Conservation (phyloP, 768 basidiomycete species). For the Holtermanniella nyarrowii region DNA sequence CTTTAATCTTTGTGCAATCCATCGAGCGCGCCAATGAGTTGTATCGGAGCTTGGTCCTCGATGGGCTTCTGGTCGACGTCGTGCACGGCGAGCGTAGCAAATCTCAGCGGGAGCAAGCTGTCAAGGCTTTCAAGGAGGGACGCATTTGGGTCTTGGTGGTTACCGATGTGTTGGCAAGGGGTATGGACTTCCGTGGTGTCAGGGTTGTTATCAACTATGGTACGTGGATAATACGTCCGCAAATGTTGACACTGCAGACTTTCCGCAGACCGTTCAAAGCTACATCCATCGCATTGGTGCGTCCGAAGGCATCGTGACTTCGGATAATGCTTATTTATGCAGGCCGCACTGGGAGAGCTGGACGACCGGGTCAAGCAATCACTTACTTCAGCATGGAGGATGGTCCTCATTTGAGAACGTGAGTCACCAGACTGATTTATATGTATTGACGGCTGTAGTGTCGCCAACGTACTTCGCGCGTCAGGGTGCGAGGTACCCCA, state of each 20-base stretch:
- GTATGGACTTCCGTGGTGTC: conserved; percentile 95
- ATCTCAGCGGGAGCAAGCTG: conserved; percentile 75
- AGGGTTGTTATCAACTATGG: conserved; percentile 74
- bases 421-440: too few relatives aligned
- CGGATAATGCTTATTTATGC: conserved; percentile 46
- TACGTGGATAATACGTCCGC: conserved; percentile 6
- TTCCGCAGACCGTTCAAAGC: conserved; percentile 87
- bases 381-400: conserved; percentile 96
- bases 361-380: conserved; percentile 79
- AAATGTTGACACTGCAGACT: conserved; percentile 47
- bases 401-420: conserved; percentile 79
- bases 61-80: conserved; percentile 70
- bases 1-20: conserved; percentile 86
- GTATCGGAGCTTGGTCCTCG: conserved; percentile 73
- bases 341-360: conserved; percentile 80
- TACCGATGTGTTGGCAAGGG: conserved; percentile 95
- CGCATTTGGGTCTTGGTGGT: conserved; percentile 91
- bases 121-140: conserved; percentile 74
- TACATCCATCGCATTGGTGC: conserved; percentile 90
- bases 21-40: conserved; percentile 50
- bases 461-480: conserved; percentile 89
- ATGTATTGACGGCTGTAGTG: conserved; percentile 45
- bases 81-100: conserved; percentile 83
- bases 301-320: conserved; percentile 9
- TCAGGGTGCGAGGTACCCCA: conserved; percentile 85